A percentile compares a stretch with the other conserved stretches of the same genome.
Evolutionary conservation across 2,329 filamentous ascomycete species (phyloP).

Genomic region (Venturia carpophila): DNA sequence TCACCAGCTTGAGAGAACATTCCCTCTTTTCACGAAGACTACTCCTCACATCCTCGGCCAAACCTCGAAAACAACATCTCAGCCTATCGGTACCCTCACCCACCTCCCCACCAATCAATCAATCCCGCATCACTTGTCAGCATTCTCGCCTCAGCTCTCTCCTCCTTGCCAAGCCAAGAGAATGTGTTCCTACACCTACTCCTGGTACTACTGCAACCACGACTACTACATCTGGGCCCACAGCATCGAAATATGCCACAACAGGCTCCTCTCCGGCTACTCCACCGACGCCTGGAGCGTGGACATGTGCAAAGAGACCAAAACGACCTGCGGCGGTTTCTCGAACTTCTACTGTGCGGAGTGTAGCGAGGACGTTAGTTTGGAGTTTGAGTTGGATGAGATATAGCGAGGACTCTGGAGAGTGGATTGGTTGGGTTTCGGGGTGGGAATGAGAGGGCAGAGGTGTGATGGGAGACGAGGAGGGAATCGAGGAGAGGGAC

Average conservation of each 20-base stretch:
- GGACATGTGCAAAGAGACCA: slow-evolving; percentile 41
- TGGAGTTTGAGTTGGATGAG: slow-evolving; percentile 39
- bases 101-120: no score
- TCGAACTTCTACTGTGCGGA: slow-evolving; percentile 39
- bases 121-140: no score
- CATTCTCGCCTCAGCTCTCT: no score
- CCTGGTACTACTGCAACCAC: slow-evolving; percentile 42
- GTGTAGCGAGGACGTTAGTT: slow-evolving; percentile 36
- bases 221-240: slow-evolving; percentile 42
- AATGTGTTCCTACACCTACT: slow-evolving; percentile 43
- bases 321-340: slow-evolving; percentile 36
- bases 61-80: background rate
- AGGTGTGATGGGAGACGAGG: no score
- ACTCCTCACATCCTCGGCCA: background rate
- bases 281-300: slow-evolving; percentile 42
- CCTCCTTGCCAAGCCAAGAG: slow-evolving; percentile 12
- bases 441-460: background rate
- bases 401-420: slow-evolving; percentile 2
- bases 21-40: background rate
- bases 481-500: no score
- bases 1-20: background rate
- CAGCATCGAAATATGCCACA: slow-evolving; percentile 39
- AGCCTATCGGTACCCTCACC: background rate
- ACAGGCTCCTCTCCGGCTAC: slow-evolving; percentile 39
- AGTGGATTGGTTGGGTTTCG: no score